Conservation (phyloP, 2,329 filamentous ascomycete genomes). For the Penicillium sp. region DNA sequence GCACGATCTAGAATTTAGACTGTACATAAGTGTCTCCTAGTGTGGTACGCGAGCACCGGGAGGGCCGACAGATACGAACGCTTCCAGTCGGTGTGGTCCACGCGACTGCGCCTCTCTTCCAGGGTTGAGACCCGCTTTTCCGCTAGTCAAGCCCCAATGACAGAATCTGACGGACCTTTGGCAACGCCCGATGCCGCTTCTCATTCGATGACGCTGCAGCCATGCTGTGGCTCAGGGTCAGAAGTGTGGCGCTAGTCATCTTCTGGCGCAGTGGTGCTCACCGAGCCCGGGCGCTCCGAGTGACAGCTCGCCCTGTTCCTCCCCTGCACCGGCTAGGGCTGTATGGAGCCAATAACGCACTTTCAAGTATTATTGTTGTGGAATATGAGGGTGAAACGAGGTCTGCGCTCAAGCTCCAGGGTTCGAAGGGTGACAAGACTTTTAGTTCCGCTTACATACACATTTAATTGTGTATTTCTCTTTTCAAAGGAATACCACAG, state of each 20-base stretch:
- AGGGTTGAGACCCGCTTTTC: neutral
- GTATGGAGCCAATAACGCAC: constrained; percentile 2
- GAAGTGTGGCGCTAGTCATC: constrained; percentile 8
- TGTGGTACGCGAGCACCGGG: constrained; percentile 15
- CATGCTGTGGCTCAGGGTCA: constrained; percentile 1
- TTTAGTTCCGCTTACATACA: neutral
- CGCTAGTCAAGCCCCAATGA: neutral
- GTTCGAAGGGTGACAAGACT: too few species aligned
- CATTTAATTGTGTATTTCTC: neutral
- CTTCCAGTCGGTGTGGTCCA: constrained; percentile 16
- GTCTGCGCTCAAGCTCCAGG: neutral
- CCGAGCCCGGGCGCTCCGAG: constrained; percentile 6
- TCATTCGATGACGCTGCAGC: neutral
- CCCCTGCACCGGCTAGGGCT: constrained; percentile 8
- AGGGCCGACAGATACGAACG: constrained; percentile 21
- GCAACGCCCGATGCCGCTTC: neutral
- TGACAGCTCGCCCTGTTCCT: constrained; percentile 3
- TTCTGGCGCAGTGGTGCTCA: neutral
- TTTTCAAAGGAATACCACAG: too few species aligned
- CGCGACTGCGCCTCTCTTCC: constrained; percentile 13
- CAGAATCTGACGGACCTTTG: neutral
- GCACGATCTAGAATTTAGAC: constrained; percentile 2
- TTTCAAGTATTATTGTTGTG: neutral
- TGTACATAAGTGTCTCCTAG: constrained; percentile 1
- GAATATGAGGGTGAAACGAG: neutral